These are phyloP conservation scores for Fusarium chlamydosporum DNA, from an alignment of 2,329 filamentous ascomycete genomes.

Conservation along the genomic window DNA sequence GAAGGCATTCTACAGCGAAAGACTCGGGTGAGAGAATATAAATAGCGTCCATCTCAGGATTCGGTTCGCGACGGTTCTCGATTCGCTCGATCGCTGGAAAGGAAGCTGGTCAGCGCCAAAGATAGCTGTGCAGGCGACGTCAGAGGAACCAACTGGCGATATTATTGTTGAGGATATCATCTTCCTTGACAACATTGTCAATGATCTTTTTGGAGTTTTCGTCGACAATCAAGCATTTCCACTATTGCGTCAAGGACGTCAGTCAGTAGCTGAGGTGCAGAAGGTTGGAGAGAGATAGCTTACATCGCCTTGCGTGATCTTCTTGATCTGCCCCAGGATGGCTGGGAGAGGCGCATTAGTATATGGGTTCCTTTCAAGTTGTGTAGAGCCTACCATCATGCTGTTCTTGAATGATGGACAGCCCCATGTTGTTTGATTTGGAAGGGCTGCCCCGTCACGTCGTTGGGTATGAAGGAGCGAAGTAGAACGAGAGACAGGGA, in stretches of 20 bases:
- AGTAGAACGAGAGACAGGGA: conserved; percentile 7
- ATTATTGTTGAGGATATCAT: conserved; percentile 97
- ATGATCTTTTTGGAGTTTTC: conserved; percentile 86
- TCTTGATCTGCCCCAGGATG: conserved; percentile 70
- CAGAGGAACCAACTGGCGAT: conserved; percentile 81
- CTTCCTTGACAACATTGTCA: conserved; percentile 91
- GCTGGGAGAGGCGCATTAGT: conserved; percentile 50
- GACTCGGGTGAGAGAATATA: conserved; percentile 90
- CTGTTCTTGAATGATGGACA: conserved; percentile 88
- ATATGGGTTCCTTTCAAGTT: neutral
- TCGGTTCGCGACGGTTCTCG: conserved; percentile 84
- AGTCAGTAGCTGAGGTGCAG: conserved; percentile 29
- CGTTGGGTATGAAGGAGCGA: conserved; percentile 32
- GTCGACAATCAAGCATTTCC: conserved; percentile 97
- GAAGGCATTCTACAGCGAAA: conserved; percentile 92
- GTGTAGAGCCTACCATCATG: conserved; percentile 60
- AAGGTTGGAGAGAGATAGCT: conserved; percentile 50
- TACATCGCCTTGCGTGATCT: conserved; percentile 86
- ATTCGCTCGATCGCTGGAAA: conserved; percentile 89
- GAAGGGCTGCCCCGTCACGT: conserved; percentile 49
- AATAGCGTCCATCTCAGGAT: conserved; percentile 92
- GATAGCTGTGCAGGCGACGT: conserved; percentile 19
- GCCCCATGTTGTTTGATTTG: conserved; percentile 74
- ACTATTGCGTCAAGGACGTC: conserved; percentile 66
- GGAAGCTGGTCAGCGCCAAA: conserved; percentile 36